Evolutionary conservation across 179 eudicot genomes (phyloP).

Genomic region (Silene vulgaris): DNA sequence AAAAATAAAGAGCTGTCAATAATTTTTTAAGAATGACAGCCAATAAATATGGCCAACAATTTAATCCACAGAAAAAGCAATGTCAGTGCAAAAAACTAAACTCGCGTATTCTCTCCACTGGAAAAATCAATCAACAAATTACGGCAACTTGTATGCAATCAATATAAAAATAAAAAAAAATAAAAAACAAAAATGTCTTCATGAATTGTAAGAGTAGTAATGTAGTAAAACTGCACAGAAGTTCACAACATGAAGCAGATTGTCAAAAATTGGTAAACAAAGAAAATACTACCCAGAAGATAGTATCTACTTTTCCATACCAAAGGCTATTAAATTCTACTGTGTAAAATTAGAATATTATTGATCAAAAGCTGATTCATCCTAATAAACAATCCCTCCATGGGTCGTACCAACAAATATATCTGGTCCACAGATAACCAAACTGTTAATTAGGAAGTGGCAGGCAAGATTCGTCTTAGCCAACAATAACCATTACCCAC

Average conservation of each 20-base stretch:
- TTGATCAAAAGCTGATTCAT: not conserved
- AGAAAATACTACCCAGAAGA: not conserved
- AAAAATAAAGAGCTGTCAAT: not conserved
- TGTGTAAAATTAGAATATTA: not conserved
- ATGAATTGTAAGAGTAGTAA: not conserved
- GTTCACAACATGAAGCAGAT: not conserved
- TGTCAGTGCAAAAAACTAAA: not conserved
- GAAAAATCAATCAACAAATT: not conserved
- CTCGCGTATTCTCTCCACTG: not conserved
- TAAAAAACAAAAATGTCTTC: not conserved
- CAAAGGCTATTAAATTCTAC: not conserved
- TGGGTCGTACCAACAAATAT: not conserved
- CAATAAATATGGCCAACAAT: not conserved
- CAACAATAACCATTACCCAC: not conserved
- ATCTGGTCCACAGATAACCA: not conserved
- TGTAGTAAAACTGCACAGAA: not conserved
- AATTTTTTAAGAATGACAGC: conserved; percentile 6
- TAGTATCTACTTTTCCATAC: not conserved
- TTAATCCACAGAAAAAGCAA: not conserved
- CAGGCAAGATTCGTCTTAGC: not conserved
- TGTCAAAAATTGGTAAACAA: not conserved
- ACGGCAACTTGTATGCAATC: not conserved
- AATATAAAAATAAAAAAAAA: not conserved
- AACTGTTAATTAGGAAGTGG: not conserved
- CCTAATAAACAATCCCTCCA: not conserved